Percentiles rank a stretch among this genome's conserved stretches.
These are phyloP conservation scores for Fragaria nilgerrensis DNA, from an alignment of 306 rosid species.

Conservation along the genomic window DNA sequence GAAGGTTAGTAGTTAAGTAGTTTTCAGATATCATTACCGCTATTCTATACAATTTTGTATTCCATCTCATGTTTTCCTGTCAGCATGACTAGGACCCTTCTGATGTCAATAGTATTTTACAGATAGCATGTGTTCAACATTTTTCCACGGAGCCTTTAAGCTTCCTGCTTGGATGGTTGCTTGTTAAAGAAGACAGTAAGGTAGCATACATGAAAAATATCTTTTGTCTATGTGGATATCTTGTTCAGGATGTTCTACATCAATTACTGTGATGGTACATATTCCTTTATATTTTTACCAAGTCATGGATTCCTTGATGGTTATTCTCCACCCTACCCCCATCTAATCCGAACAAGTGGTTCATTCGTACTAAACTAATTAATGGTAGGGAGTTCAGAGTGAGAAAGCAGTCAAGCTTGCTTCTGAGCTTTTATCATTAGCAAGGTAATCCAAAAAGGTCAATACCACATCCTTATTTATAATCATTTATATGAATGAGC, in stretches of 20 bases:
- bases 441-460: constrained; percentile 39
- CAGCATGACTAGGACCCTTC: constrained; percentile 16
- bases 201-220: constrained; percentile 22
- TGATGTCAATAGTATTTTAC: constrained; percentile 33
- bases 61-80: constrained; percentile 9
- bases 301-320: constrained; percentile 7
- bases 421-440: constrained; percentile 43
- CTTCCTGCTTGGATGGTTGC: constrained; percentile 50
- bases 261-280: not conserved
- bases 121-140: constrained; percentile 83
- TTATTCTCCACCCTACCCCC: not conserved
- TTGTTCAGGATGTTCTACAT: not conserved
- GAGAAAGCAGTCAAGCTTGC: constrained; percentile 45
- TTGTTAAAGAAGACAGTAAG: constrained; percentile 49
- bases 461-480: not conserved
- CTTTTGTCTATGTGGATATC: constrained; percentile 1
- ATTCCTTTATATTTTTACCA: not conserved
- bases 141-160: constrained; percentile 77
- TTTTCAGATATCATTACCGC: constrained; percentile 12
- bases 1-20: constrained; percentile 58
- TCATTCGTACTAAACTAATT: constrained; percentile 1
- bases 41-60: not conserved
- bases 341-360: constrained; percentile 1
- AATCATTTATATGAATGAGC: constrained; percentile 1
- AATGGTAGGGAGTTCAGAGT: constrained; percentile 48